phyloP scores from a whole-genome alignment of 257 asterid genomes.

The Craterostigma plantagineum region DNA sequence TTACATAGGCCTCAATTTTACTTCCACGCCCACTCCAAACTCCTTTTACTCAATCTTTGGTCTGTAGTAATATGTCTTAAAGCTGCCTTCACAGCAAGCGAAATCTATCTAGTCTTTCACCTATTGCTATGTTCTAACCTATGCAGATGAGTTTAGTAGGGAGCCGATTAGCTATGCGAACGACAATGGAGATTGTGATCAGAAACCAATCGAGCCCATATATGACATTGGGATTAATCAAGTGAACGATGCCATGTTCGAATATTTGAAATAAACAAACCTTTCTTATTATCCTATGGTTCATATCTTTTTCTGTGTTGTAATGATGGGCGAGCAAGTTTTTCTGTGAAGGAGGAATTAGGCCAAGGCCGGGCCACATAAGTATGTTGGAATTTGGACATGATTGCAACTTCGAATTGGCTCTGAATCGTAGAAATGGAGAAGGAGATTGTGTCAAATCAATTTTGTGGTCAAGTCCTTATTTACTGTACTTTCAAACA shows the following conservation, averaged over 20 bases:
- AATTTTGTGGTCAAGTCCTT: no score
- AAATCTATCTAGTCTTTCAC: background rate
- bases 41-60: slow-evolving; percentile 60
- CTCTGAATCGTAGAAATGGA: no score
- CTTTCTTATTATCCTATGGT: no score
- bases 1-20: slow-evolving; percentile 63
- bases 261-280: slow-evolving; percentile 8
- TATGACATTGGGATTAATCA: slow-evolving; percentile 49
- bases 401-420: no score
- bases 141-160: slow-evolving; percentile 73
- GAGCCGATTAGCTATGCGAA: slow-evolving; percentile 23
- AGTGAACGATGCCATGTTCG: slow-evolving; percentile 55
- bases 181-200: slow-evolving; percentile 23
- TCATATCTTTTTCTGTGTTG: no score
- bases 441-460: no score
- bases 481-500: no score
- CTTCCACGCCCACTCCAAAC: slow-evolving; percentile 74
- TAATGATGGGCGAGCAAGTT: no score
- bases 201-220: slow-evolving; percentile 78
- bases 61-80: slow-evolving; percentile 10
- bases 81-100: background rate
- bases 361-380: no score
- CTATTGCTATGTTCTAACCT: slow-evolving; percentile 1
- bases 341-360: no score
- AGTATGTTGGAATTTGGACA: no score